These are phyloP conservation scores for Boletus sp. DNA, from an alignment of 768 basidiomycete species.

Conservation along the genomic window DNA sequence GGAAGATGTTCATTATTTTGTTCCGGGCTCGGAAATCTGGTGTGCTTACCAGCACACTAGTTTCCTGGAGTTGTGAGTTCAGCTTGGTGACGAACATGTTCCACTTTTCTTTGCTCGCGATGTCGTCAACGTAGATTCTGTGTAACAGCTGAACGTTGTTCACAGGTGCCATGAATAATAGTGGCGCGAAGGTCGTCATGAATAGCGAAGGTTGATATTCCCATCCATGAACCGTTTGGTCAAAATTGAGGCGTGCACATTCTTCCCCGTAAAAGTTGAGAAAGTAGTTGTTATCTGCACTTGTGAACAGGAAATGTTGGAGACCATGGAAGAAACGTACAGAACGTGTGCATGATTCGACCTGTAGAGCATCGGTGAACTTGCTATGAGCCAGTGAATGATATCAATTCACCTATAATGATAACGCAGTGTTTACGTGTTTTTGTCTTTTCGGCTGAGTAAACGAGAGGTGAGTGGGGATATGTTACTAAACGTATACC, in stretches of 20 bases:
- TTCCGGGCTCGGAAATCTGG: not conserved
- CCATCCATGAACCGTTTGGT: conserved; percentile 32
- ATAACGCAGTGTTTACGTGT: conserved; percentile 15
- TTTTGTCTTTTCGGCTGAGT: conserved; percentile 9
- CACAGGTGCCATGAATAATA: conserved; percentile 52
- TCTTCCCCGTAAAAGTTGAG: conserved; percentile 44
- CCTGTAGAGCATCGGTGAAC: conserved; percentile 12
- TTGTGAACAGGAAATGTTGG: not conserved
- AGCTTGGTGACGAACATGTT: conserved; percentile 41
- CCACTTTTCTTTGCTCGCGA: conserved; percentile 44
- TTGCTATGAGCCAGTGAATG: not conserved
- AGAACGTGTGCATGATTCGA: conserved; percentile 28
- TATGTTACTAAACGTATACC: not conserved
- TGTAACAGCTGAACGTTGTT: conserved; percentile 44
- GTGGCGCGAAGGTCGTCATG: conserved; percentile 37
- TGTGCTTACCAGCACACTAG: conserved; percentile 48
- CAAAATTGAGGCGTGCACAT: conserved; percentile 39
- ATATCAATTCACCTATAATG: conserved; percentile 16
- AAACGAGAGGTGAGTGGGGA: not conserved
- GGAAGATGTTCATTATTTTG: not conserved
- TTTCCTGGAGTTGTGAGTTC: conserved; percentile 49
- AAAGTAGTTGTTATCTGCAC: conserved; percentile 35
- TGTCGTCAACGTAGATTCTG: conserved; percentile 47
- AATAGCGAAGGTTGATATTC: conserved; percentile 32
- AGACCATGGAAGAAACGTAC: conserved; percentile 10